Base-by-base conservation (phyloP, 2,329 filamentous ascomycete genomes). In the Lachnellula arida region DNA sequence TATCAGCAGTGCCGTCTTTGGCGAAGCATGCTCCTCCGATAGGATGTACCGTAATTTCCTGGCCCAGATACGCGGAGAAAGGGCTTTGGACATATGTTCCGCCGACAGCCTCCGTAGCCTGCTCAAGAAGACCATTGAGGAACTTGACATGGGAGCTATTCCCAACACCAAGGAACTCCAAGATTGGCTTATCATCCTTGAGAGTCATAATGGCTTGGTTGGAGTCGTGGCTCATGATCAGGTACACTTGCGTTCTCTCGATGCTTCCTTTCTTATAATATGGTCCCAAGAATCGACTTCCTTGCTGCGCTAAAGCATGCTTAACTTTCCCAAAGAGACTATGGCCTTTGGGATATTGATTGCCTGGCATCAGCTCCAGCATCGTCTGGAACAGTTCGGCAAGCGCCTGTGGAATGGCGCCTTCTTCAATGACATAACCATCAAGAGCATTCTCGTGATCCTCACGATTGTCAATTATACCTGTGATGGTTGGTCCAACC, bases 11-110 rank as follows among this genome's bases (percentile, higher is more conserved):
- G 17, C 80, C 80, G 64, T 86, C 81, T 4, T 71, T 71, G 34
- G 81, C 80, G 78, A 88, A 85, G 50, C 77, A 79, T 2, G 84
- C 84, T 46, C 86, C 86, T 12, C 81, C 84, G 48, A 88, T 81
- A 5, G 84, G 82, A 69, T 88, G 85, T 12, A 87, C 85, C 0
- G 84, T 87, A 22, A 87, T 77, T 65, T 82, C 74, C 52, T 81
- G 72, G 11, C 77, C 77, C 64, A 85, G 72, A 14, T 79, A 69
- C n/a, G 78, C 74, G 60, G 78, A 80, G 58, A 81, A 83, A 1
- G 83, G 84, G 56, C 78, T 83, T 51, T 80, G 74, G 6, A 86
- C 75, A 37, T 84, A 77, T 0, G 78, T 84, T 2, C 84, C 85
- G 2, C 84, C 82, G 5, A 85, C 78, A 2, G 76, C 76, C 60